Base-by-base conservation (phyloP, 257 asterid genomes). In the Coffea eugenioides region DNA sequence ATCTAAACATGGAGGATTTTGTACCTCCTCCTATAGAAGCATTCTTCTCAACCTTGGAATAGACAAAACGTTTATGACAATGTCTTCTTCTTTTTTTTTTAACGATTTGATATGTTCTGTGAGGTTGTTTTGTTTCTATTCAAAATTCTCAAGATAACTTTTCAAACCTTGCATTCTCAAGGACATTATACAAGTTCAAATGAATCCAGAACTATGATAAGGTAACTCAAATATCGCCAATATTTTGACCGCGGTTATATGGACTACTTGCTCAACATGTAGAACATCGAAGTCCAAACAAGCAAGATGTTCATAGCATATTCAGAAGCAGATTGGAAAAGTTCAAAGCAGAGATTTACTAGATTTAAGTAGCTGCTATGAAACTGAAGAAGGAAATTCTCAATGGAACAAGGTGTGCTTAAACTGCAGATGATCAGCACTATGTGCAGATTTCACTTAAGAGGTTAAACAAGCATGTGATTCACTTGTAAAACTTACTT, bases 401-500 rank as follows among this genome's bases (percentile, higher is more conserved):
- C 21, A 7, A 10, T 23, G 6, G 16, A 31, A 10, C 21, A 34
- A 39, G 31, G 77, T 6, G 39, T 56, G 65, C 51, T 8, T 34
- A 66, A 41, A 1, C n/a, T 27, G 20, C 48, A 56, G 34, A 56
- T 21, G 52, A 74, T 56, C 3, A 39, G 21, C 12, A 21, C 43
- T 39, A 39, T 39, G 43, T 39, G 43, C 43, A 39, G 43, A 39
- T 39, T 12, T n/a, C 25, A 1, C 3, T 45, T 21, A 69, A 23
- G 34, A 52, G n/a, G 3, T 10, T 25, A 67, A 20, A 6, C 18
- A 46, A 56, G 31, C 10, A 76, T 46, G 8, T 67, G 15, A 0
- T 67, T 70, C 20, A 43, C 54, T 57, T 8, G 6, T 21, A 20
- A 75, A 36, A 84, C 92, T 82, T 75, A 93, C 99, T 91, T 92